Conservation (phyloP, 345 rosid species). For the Salix brachista region DNA sequence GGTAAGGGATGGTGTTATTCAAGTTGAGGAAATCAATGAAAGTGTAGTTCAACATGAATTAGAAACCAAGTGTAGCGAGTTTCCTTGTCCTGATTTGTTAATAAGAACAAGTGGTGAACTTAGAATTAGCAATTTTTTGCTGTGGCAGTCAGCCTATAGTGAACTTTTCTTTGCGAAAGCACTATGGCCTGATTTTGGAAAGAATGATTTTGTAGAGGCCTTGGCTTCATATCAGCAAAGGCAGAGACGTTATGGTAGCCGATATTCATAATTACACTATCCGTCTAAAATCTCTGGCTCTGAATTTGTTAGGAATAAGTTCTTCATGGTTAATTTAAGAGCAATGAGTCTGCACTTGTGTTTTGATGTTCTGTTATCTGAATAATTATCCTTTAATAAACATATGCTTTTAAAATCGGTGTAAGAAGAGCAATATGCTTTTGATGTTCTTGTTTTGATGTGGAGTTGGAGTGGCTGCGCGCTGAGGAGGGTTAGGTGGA, state of each 20-base stretch:
- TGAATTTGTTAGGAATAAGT: too few species aligned
- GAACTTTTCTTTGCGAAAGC: slow-evolving; percentile 62
- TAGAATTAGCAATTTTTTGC: slow-evolving; percentile 73
- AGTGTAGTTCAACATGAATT: slow-evolving; percentile 51
- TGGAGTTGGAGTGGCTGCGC: too few species aligned
- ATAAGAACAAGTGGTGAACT: slow-evolving; percentile 83
- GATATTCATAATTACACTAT: slow-evolving; percentile 23
- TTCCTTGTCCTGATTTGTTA: slow-evolving; percentile 62
- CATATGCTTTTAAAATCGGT: neutral
- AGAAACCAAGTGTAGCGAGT: slow-evolving; percentile 56
- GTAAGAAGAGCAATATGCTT: neutral
- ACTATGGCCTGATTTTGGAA: slow-evolving; percentile 81
- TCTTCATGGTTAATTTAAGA: too few species aligned
- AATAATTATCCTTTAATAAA: too few species aligned
- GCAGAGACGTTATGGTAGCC: slow-evolving; percentile 62
- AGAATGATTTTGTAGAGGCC: slow-evolving; percentile 52
- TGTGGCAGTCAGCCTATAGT: slow-evolving; percentile 82
- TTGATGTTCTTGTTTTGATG: too few species aligned
- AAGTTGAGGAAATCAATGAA: slow-evolving; percentile 52
- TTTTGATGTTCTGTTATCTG: too few species aligned
- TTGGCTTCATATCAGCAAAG: slow-evolving; percentile 63
- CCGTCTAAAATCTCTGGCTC: neutral
- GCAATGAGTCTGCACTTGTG: too few species aligned
- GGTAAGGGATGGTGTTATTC: slow-evolving; percentile 45
- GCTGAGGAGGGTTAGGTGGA: too few species aligned